Conservation (phyloP, 805 yeast species). For the Wickerhamiella australiensis region DNA sequence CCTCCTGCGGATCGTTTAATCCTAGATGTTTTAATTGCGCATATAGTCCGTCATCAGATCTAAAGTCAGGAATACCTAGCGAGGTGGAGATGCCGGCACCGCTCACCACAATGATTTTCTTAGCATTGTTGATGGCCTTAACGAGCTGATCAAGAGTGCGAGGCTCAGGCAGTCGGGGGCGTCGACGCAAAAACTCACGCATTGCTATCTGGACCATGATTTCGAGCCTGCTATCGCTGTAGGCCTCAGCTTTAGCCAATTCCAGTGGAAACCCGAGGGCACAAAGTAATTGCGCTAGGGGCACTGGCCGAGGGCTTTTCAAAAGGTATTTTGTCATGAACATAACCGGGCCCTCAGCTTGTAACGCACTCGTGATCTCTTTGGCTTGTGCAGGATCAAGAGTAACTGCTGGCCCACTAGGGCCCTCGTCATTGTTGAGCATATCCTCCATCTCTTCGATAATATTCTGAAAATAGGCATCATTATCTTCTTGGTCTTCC, state of each 20-base stretch:
- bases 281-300: constrained; percentile 44
- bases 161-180: constrained; percentile 19
- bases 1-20: constrained; percentile 79
- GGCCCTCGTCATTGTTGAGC: constrained; percentile 16
- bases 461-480: constrained; percentile 18
- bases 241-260: constrained; percentile 14
- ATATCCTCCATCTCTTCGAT: constrained; percentile 22
- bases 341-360: constrained; percentile 43
- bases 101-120: constrained; percentile 59
- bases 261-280: constrained; percentile 49
- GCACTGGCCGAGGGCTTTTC: constrained; percentile 34
- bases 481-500: constrained; percentile 15
- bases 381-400: constrained; percentile 34
- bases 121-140: constrained; percentile 40
- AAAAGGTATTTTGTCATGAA: constrained; percentile 56
- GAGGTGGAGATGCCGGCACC: constrained; percentile 93
- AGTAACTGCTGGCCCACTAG: constrained; percentile 15
- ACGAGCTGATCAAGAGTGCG: constrained; percentile 47
- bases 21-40: constrained; percentile 55
- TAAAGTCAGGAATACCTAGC: constrained; percentile 82
- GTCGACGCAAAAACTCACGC: constrained; percentile 16
- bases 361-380: constrained; percentile 42
- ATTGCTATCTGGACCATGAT: constrained; percentile 21
- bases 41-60: constrained; percentile 81
- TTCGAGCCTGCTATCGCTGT: constrained; percentile 17